Base-by-base conservation (phyloP, 306 rosid genomes). In the Comarum palustre region DNA sequence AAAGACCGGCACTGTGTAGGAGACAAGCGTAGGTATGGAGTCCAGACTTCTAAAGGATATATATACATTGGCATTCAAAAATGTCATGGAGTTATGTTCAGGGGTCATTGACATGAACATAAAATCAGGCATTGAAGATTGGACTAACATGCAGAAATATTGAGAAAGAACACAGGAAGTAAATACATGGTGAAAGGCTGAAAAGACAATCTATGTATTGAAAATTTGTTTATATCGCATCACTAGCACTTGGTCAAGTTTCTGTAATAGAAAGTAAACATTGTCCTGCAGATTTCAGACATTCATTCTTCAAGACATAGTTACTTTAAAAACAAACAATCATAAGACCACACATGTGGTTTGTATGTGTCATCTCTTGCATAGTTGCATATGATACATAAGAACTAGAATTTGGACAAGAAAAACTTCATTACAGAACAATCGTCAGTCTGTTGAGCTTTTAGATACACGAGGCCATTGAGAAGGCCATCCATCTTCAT, bases 401-500 rank as follows among this genome's bases (percentile, higher is more conserved):
- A 59, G 13, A 69, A 36, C 41, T 55, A 34, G 27, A 38, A 60
- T 32, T 46, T 69, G 15, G 25, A 46, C 31, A 36, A 20, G 9
- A 27, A 31, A 32, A 31, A 46, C 68, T 46, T 46, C 58, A 50
- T 8, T 24, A n/a, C n/a, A 62, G 47, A 50, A 27, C 65, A 71
- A 51, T 47, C 38, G 70, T 61, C 36, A 15, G 22, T 59, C 42
- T 13, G 25, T 24, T 0, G 36, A 5, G 57, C 63, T 46, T 54
- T 45, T 32, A 6, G 36, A 69, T 17, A 50, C 66, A 25, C 0
- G 11, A n/a, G 42, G 41, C 57, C 55, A 19, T 16, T 58, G 62
- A 45, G 59, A 29, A 55, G 42, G 29, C 11, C 57, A 72, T 25
- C 32, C 22, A 42, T 60, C 72, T 74, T 75, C 76, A 79, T 25